Base-by-base conservation (phyloP, 208 protist species). In the Acanthamoeba lenticulata region DNA sequence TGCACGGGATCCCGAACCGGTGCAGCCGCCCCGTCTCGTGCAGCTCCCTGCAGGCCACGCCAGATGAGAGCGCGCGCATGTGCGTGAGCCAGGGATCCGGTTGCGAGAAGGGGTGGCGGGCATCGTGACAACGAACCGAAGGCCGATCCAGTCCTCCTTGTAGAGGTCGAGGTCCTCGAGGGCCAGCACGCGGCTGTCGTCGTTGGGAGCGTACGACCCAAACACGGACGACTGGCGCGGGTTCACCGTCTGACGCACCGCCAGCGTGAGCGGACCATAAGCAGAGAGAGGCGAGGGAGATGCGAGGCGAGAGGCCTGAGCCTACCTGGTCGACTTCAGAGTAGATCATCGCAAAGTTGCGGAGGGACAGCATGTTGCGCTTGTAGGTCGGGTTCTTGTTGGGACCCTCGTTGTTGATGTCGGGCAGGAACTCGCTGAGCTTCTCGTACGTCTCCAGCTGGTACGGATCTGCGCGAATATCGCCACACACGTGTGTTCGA, bases 61-160 rank as follows among this genome's bases (percentile, higher is more conserved):
- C 60, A 27, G 17, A 38, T 27, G 24, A 11, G 32, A 9, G 24
- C 44, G 47, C 47, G 3, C 47, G 21, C 45, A 38, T 52, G 15
- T 49, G 45, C 9, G 9, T 5, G 45, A 55, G 3, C 21, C 2
- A 55, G 1, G 47, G 21, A 19, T 9, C 1, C 47, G 21, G 47
- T 5, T 29, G 32, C 5, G 49, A 29, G 45, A 7, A 67, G 47
- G 38, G 83, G 38, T 32, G 21, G 13, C 5, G 69, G 40, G 40
- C 13, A 13, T n/a, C 9, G 40, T 40, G 4, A 24, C 13, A 44
- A 29, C 4, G 11, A 74, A 90, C 67, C 92, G 0, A 29, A 94
- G 92, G 49, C 92, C 92, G n/a, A 94, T 67, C 92, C 92, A 94
- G 77, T 94, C 92, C 72, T 94, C 38, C 52, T 90, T 57, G 92